Evolutionary conservation across 2,329 filamentous ascomycete species (phyloP).

Genomic region (Hypoxylon sp.): DNA sequence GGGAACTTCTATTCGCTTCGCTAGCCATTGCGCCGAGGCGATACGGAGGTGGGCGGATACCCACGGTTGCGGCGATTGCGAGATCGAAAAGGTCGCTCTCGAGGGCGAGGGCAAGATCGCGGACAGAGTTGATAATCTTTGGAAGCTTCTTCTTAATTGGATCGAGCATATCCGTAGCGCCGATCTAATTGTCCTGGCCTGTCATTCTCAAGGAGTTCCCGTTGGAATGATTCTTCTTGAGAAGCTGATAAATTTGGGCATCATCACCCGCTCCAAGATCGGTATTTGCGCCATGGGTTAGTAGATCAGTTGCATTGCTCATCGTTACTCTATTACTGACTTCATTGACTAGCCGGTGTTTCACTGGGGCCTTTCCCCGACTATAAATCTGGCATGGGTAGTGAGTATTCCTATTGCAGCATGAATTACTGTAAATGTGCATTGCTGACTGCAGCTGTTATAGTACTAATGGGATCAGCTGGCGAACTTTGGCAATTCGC

Average conservation of each 20-base stretch:
- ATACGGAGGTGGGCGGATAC: constrained; percentile 85
- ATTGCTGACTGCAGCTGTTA: constrained; percentile 16
- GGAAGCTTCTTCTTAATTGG: constrained; percentile 95
- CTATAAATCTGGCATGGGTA: constrained; percentile 84
- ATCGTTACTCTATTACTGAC: constrained; percentile 19
- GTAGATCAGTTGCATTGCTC: constrained; percentile 33
- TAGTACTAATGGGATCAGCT: constrained; percentile 86
- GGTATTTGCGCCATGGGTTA: constrained; percentile 83
- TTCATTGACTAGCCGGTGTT: constrained; percentile 74
- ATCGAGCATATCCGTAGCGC: constrained; percentile 88
- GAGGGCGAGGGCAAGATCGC: constrained; percentile 94
- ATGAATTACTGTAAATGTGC: not conserved
- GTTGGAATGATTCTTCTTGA: constrained; percentile 93
- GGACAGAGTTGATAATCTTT: constrained; percentile 90
- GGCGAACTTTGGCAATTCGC: constrained; percentile 95
- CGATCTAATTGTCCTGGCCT: constrained; percentile 91
- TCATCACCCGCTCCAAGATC: constrained; percentile 79
- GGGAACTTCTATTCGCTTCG: constrained; percentile 93
- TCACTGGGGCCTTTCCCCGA: constrained; percentile 93
- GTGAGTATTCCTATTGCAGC: constrained; percentile 26
- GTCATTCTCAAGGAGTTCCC: constrained; percentile 95
- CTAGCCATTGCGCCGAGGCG: constrained; percentile 84
- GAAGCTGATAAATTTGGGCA: constrained; percentile 90
- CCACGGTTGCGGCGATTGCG: constrained; percentile 77
- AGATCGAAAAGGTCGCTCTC: constrained; percentile 92